A percentile compares a stretch with the other conserved stretches of the same genome.
phyloP scores from a whole-genome alignment of 768 basidiomycete species.

The Serendipita vermifera region DNA sequence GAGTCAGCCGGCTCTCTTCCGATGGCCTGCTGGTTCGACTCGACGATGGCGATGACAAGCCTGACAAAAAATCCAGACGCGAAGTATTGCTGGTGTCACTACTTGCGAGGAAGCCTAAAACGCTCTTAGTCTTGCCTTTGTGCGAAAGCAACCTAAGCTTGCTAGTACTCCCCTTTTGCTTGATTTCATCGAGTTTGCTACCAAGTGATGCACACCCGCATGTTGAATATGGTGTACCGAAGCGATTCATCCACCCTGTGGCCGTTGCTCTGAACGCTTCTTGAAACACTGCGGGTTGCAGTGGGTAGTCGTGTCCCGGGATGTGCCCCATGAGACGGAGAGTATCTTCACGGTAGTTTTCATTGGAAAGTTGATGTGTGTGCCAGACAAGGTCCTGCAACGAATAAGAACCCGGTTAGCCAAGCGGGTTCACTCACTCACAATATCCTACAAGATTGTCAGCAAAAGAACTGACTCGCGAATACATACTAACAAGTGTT shows the following conservation, averaged over 20 bases:
- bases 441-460: neutral
- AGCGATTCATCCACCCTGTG: neutral
- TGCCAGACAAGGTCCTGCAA: conserved; percentile 16
- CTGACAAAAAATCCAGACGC: too few species aligned
- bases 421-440: neutral
- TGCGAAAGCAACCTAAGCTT: too few species aligned
- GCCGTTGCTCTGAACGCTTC: neutral
- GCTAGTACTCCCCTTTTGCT: too few species aligned
- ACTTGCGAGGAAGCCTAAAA: too few species aligned
- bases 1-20: too few species aligned
- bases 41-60: too few species aligned
- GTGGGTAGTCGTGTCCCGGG: neutral
- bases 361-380: conserved; percentile 15
- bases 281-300: neutral
- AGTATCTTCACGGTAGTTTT: conserved; percentile 8
- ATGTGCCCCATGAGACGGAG: neutral
- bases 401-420: neutral
- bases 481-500: neutral
- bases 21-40: too few species aligned
- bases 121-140: too few species aligned
- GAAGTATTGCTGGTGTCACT: too few species aligned
- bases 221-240: neutral
- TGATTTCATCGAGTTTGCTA: too few species aligned
- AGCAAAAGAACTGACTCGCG: neutral
- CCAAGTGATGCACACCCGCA: too few species aligned